Evolutionary conservation across 169 alveolate species (phyloP).

Genomic region (Plasmodium billcollinsi): DNA sequence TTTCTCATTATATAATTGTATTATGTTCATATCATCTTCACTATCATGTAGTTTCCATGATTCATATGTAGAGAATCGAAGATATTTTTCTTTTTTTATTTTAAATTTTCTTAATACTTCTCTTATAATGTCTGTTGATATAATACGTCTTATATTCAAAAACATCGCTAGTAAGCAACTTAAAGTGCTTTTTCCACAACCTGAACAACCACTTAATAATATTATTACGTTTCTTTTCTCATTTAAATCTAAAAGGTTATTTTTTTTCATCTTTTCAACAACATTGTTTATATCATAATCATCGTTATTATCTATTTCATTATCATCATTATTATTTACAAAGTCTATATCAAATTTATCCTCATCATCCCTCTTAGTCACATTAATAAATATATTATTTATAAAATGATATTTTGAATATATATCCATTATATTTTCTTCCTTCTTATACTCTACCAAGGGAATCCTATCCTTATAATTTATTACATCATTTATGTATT

Average conservation of each 20-base stretch:
- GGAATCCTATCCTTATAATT: constrained; percentile 61
- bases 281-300: constrained; percentile 5
- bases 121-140: constrained; percentile 64
- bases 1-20: neutral
- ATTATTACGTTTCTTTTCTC: constrained; percentile 30
- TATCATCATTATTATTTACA: constrained; percentile 12
- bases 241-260: neutral
- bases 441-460: constrained; percentile 44
- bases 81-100: constrained; percentile 30
- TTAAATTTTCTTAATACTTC: constrained; percentile 59
- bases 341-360: constrained; percentile 38
- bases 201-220: constrained; percentile 65
- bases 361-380: constrained; percentile 3
- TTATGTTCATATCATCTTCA: neutral
- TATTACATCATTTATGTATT: constrained; percentile 28
- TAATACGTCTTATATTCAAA: constrained; percentile 45
- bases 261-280: neutral
- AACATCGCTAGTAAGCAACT: constrained; percentile 61
- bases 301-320: neutral
- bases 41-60: constrained; percentile 38
- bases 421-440: constrained; percentile 39
- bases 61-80: constrained; percentile 66
- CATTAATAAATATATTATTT: constrained; percentile 57
- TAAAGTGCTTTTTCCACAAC: constrained; percentile 66
- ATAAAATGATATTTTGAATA: constrained; percentile 54